phyloP scores from a whole-genome alignment of 352 stramenopile genomes.

The Blastocystis sp. region DNA sequence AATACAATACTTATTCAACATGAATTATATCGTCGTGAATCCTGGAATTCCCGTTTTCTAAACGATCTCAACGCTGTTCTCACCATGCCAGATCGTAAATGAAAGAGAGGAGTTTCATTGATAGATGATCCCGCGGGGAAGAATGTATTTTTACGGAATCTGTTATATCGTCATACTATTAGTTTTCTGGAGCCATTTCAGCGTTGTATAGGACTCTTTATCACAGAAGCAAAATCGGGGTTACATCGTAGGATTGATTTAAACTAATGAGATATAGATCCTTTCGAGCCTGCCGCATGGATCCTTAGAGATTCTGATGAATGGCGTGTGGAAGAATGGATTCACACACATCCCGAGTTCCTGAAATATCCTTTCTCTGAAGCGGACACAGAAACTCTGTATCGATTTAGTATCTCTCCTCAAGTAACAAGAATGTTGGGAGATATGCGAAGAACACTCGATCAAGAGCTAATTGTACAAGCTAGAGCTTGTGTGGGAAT shows the following conservation, averaged over 20 bases:
- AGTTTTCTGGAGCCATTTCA: not conserved
- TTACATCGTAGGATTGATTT: not conserved
- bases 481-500: not conserved
- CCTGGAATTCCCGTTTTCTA: not conserved
- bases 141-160: not conserved
- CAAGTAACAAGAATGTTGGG: not conserved
- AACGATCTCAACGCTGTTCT: not conserved
- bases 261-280: not conserved
- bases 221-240: not conserved
- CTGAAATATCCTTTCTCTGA: constrained; percentile 23
- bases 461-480: not conserved
- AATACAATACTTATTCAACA: not conserved
- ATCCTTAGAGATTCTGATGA: not conserved
- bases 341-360: not conserved
- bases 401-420: not conserved
- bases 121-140: not conserved
- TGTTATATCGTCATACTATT: not conserved
- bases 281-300: not conserved
- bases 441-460: not conserved
- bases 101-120: not conserved
- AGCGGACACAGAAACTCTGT: not conserved
- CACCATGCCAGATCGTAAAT: not conserved
- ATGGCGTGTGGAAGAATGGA: not conserved
- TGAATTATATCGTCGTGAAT: not conserved
- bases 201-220: not conserved